phyloP scores from a whole-genome alignment of 345 rosid species.

The Dovyalis caffra region DNA sequence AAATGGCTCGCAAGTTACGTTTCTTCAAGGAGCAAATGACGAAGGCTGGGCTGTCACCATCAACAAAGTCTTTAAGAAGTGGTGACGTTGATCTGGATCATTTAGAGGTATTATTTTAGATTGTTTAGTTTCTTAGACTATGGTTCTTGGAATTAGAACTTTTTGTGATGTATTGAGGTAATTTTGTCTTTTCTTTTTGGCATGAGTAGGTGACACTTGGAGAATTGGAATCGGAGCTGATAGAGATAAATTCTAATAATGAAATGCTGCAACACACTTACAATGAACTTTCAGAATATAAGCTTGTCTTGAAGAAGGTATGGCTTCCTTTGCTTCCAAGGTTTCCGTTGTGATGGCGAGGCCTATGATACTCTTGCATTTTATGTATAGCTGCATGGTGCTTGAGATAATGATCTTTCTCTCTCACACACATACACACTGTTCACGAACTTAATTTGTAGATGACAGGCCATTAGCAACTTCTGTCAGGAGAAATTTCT shows the following conservation, averaged over 20 bases:
- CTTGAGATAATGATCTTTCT: constrained; percentile 2
- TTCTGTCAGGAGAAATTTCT: not conserved
- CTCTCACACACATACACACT: not conserved
- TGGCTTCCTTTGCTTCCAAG: not conserved
- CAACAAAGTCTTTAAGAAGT: constrained; percentile 8
- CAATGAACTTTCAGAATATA: constrained; percentile 26
- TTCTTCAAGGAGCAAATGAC: constrained; percentile 32
- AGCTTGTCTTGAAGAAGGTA: constrained; percentile 33
- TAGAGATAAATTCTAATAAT: constrained; percentile 28
- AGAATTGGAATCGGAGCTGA: constrained; percentile 30
- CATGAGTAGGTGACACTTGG: constrained; percentile 20
- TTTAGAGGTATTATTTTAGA: constrained; percentile 23
- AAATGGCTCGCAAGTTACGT: constrained; percentile 30
- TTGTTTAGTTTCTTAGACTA: not conserved
- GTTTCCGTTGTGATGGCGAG: not conserved
- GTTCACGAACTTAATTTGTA: too few relatives aligned
- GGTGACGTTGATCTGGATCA: constrained; percentile 24
- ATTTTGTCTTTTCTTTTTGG: not conserved
- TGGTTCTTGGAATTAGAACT: not conserved
- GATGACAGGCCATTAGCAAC: not conserved
- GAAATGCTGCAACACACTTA: constrained; percentile 19
- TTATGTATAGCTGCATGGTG: not conserved
- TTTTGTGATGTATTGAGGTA: too few relatives aligned
- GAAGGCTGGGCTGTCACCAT: constrained; percentile 22
- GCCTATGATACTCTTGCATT: not conserved